Base-by-base conservation (phyloP, 2,329 filamentous ascomycete genomes). In the Cladosporium sp. region DNA sequence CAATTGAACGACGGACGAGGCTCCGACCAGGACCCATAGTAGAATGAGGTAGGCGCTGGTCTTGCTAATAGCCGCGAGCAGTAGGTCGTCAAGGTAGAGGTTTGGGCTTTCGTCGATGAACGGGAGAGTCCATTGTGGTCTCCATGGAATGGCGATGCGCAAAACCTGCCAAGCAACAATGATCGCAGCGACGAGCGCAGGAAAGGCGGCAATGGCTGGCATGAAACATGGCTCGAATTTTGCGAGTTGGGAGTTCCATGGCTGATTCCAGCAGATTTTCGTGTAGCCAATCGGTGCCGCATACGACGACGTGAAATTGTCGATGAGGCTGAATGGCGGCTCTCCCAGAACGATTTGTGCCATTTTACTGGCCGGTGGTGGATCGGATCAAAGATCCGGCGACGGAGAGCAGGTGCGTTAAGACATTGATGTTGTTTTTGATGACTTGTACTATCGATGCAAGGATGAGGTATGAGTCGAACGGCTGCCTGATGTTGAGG, bases 61-160 rank as follows among this genome's bases (percentile, higher is more conserved):
- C 19, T 61, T 55, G 25, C 57, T 59, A 53, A 63, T 70, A 42
- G 57, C 64, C 47, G 61, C 65, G 42, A 65, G 55, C n/a, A 27
- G 39, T 9, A 49, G 50, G 42, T 58, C 51, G n/a, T 52, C 27
- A 20, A 52, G 45, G 25, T 53, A 41, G 4, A 27, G 38, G 15
- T 42, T 35, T 13, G 57, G 55, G 16, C 64, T 55, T 52, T 79
- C 77, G 15, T 69, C 58, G 15, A 82, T 64, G 53, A 83, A 82
- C 3, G 76, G 68, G 41, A 59, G 67, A 16, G 70, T 71, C 78
- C 79, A 82, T 65, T 57, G 63, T 29, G 79, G 74, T 36, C 69
- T 65, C 58, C 64, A 66, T 4, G 54, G 49, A n/a, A 59, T 53
- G 3, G 68, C 52, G 3, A 69, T 43, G 22, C 61, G 54, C 3